Conservation (phyloP, 2,329 filamentous ascomycete species). For the Parascedosporium putredinis region DNA sequence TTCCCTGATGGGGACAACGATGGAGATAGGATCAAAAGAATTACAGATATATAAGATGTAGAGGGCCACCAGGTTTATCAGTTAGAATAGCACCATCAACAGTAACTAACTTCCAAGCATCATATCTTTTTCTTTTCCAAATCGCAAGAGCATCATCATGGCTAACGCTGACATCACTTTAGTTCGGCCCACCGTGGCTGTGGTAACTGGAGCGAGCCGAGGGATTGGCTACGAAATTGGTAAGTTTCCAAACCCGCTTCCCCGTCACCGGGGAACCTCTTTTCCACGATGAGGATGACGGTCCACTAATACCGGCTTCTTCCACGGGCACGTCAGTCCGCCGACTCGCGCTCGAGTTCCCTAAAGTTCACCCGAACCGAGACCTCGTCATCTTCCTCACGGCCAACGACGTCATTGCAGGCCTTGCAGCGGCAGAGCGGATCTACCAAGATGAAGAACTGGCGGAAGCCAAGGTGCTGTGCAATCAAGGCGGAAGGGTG, state of each 20-base stretch:
- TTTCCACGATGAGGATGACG: no score
- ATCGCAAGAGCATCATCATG: background rate
- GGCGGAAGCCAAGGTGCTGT: constrained; percentile 33
- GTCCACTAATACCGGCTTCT: no score
- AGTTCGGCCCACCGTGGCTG: constrained; percentile 28
- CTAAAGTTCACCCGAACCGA: constrained; percentile 27
- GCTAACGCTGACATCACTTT: constrained; percentile 10
- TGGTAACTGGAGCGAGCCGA: constrained; percentile 45
- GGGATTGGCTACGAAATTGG: constrained; percentile 18
- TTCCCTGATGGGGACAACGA: no score
- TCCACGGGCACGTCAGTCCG: constrained; percentile 27
- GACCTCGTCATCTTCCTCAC: constrained; percentile 43
- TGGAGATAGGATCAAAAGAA: no score
- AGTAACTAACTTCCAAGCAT: no score
- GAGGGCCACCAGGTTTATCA: no score
- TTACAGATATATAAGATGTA: no score
- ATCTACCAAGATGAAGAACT: constrained; percentile 32
- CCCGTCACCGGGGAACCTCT: background rate
- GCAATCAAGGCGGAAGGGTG: constrained; percentile 26
- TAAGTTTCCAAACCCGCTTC: constrained; percentile 1
- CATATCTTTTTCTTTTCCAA: background rate
- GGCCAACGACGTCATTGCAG: constrained; percentile 34
- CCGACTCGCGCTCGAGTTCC: constrained; percentile 42
- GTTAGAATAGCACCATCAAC: no score
- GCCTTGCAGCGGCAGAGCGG: constrained; percentile 32